Evolutionary conservation across 208 protist species (phyloP).

Genomic region (Trichomonas vaginalis): DNA sequence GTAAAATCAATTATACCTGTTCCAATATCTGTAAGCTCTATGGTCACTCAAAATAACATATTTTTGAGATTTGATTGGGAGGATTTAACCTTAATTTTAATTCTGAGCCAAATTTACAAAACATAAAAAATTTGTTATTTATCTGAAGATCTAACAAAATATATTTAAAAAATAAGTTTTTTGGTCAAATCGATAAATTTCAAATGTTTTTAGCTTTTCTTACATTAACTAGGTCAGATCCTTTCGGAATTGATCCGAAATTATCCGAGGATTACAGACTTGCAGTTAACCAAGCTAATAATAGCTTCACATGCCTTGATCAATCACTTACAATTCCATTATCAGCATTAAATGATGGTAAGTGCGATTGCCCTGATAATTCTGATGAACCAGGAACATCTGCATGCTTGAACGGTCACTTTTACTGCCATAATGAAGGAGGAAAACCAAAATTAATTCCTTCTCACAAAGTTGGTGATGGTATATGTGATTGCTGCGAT

Average conservation of each 20-base stretch:
- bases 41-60: too few relatives aligned
- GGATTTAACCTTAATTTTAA: too few relatives aligned
- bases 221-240: background rate
- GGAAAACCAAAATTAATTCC: background rate
- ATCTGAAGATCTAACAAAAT: too few relatives aligned
- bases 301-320: background rate
- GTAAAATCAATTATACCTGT: too few relatives aligned
- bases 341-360: conserved; percentile 20
- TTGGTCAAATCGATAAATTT: background rate
- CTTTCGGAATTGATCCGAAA: background rate
- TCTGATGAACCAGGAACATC: conserved; percentile 41
- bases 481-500: conserved; percentile 49
- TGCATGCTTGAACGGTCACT: conserved; percentile 32
- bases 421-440: conserved; percentile 36
- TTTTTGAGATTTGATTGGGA: too few relatives aligned
- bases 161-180: background rate
- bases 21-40: too few relatives aligned
- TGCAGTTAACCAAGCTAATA: background rate
- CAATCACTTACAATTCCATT: conserved; percentile 17
- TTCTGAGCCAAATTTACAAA: too few relatives aligned
- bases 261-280: background rate
- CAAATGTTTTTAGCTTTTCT: background rate
- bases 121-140: too few relatives aligned
- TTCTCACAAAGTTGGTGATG: conserved; percentile 35
- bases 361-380: conserved; percentile 25